phyloP scores from a whole-genome alignment of 306 rosid species.

The Prunus davidiana region DNA sequence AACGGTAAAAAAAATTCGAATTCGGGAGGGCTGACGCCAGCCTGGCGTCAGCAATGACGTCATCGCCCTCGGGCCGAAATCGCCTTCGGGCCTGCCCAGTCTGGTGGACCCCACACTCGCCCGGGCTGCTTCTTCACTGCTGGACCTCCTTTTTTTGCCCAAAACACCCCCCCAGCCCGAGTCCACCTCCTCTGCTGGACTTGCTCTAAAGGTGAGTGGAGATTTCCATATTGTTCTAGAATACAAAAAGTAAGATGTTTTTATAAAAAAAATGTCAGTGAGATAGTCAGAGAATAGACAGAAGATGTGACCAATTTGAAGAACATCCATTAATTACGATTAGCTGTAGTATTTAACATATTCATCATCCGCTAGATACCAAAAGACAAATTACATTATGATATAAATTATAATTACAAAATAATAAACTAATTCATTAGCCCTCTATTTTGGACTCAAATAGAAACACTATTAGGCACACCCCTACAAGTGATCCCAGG shows the following conservation, averaged over 20 bases:
- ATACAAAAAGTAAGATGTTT: background rate
- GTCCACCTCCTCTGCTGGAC: too few relatives aligned
- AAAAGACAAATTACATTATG: background rate
- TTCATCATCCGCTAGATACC: conserved; percentile 12
- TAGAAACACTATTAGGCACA: conserved; percentile 89
- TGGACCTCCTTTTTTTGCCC: too few relatives aligned
- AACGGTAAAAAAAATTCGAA: too few relatives aligned
- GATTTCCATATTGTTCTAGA: too few relatives aligned
- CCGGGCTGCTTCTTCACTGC: too few relatives aligned
- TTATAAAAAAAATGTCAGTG: background rate
- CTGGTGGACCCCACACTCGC: too few relatives aligned
- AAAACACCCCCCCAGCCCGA: too few relatives aligned
- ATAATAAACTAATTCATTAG: conserved; percentile 1
- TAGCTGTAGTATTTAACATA: background rate
- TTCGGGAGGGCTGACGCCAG: too few relatives aligned
- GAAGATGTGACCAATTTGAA: background rate
- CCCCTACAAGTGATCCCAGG: conserved; percentile 98
- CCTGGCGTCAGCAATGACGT: too few relatives aligned
- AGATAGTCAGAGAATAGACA: background rate
- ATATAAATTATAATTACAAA: background rate
- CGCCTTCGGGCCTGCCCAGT: too few relatives aligned
- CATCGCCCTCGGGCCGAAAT: too few relatives aligned
- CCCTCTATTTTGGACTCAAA: conserved; percentile 27
- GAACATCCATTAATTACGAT: background rate
- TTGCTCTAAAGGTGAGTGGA: too few relatives aligned